Percentiles rank a stretch among this genome's conserved stretches.
Evolutionary conservation across 805 yeast species (phyloP).

Genomic region (Candida silvatica): DNA sequence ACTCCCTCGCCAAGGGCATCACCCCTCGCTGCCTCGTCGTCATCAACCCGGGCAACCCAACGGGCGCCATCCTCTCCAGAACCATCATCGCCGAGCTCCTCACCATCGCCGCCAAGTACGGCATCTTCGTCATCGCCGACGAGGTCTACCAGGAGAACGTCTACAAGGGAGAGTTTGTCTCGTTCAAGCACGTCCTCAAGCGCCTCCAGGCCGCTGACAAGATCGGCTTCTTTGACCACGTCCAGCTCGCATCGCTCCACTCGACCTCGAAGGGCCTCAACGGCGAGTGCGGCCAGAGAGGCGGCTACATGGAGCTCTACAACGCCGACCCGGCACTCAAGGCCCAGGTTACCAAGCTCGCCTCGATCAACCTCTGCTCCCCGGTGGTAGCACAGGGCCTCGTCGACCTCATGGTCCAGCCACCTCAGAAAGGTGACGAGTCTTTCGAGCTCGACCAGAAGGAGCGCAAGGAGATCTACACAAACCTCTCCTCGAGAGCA

Average conservation of each 20-base stretch:
- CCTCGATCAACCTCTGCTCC: slow-evolving; percentile 87
- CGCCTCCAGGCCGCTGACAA: slow-evolving; percentile 46
- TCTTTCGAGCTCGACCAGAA: slow-evolving; percentile 57
- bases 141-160: slow-evolving; percentile 96
- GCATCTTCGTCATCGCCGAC: slow-evolving; percentile 86
- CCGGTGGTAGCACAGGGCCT: slow-evolving; percentile 93
- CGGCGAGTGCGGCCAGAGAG: slow-evolving; percentile 99
- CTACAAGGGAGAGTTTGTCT: slow-evolving; percentile 71
- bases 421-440: slow-evolving; percentile 73
- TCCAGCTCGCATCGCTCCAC: slow-evolving; percentile 88
- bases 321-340: slow-evolving; percentile 69
- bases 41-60: slow-evolving; percentile 98
- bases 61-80: slow-evolving; percentile 72
- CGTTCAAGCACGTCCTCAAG: slow-evolving; percentile 74
- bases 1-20: slow-evolving; percentile 42
- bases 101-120: slow-evolving; percentile 74
- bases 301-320: slow-evolving; percentile 93
- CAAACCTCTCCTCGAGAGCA: slow-evolving; percentile 58
- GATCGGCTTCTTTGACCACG: slow-evolving; percentile 50
- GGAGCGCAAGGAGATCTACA: slow-evolving; percentile 57
- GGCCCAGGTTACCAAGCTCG: slow-evolving; percentile 71
- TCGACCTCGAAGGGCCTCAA: slow-evolving; percentile 97
- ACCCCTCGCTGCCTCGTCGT: slow-evolving; percentile 76
- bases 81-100: slow-evolving; percentile 65
- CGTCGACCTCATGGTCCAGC: slow-evolving; percentile 88